Evolutionary conservation across 306 rosid species (phyloP).

Genomic region (Cucumis cinereus): DNA sequence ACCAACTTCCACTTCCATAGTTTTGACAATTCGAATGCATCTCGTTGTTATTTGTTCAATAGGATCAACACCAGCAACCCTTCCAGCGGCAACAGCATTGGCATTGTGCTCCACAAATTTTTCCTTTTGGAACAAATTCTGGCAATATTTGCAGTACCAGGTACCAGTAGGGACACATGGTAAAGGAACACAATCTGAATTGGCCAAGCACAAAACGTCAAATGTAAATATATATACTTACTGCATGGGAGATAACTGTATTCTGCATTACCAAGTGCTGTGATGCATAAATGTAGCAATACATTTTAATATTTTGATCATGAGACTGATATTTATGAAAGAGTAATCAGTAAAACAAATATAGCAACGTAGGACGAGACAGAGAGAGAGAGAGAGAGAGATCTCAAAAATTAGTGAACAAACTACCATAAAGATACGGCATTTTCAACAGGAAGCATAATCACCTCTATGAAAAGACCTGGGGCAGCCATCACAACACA

Average conservation of each 20-base stretch:
- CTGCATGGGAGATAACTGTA: neutral
- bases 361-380: neutral
- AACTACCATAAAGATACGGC: neutral
- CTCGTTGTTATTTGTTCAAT: constrained; percentile 54
- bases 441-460: neutral
- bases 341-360: neutral
- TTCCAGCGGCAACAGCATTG: constrained; percentile 77
- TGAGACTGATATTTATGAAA: neutral
- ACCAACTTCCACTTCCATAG: constrained; percentile 42
- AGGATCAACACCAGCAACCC: constrained; percentile 56
- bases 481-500: constrained; percentile 93
- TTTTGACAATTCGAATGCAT: constrained; percentile 70
- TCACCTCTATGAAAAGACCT: constrained; percentile 79
- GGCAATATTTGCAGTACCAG: constrained; percentile 92
- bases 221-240: neutral
- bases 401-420: neutral
- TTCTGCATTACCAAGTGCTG: neutral
- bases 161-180: constrained; percentile 42
- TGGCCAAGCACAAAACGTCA: neutral
- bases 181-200: constrained; percentile 74
- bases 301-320: neutral
- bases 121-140: constrained; percentile 40
- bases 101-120: constrained; percentile 42
- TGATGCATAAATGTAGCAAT: neutral
- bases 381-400: neutral